Evolutionary conservation across 2,329 filamentous ascomycete genomes (phyloP).

Genomic region (Colletotrichum orchidophilum): DNA sequence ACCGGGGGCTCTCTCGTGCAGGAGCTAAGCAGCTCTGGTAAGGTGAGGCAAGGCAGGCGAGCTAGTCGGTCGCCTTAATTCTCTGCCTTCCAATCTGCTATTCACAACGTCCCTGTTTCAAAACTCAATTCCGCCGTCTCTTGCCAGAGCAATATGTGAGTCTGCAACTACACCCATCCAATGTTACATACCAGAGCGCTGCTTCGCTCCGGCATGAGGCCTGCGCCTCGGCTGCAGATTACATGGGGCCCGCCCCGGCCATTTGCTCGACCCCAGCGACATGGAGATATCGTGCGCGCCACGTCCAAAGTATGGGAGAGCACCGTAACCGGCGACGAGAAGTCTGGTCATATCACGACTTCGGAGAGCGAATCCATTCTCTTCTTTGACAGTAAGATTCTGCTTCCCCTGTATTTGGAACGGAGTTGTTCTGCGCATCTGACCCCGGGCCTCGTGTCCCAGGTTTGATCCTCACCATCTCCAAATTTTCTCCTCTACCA

Average conservation of each 20-base stretch:
- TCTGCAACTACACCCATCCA: background rate
- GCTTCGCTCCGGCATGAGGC: conserved; percentile 12
- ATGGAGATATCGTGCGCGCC: conserved; percentile 3
- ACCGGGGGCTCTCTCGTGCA: background rate
- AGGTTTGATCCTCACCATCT: background rate
- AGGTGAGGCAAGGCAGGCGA: conserved; percentile 4
- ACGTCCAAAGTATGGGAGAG: conserved; percentile 51
- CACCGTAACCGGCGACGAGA: conserved; percentile 64
- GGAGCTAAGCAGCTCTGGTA: conserved; percentile 5
- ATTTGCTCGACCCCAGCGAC: background rate
- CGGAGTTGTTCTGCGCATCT: background rate
- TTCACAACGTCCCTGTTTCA: background rate
- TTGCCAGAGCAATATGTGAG: conserved; percentile 16
- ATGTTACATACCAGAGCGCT: conserved; percentile 29
- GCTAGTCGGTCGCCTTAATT: background rate
- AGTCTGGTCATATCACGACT: conserved; percentile 84
- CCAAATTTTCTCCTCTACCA: no score
- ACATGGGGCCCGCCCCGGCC: conserved; percentile 9
- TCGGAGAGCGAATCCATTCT: conserved; percentile 81
- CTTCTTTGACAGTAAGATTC: conserved; percentile 83
- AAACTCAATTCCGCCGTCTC: background rate
- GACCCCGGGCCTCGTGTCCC: background rate
- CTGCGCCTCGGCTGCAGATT: conserved; percentile 1
- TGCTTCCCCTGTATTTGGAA: background rate
- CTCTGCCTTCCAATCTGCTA: background rate